Evolutionary conservation across 164 flowering plant genomes (phyloP).

Genomic region (Nymphaea thermarum): DNA sequence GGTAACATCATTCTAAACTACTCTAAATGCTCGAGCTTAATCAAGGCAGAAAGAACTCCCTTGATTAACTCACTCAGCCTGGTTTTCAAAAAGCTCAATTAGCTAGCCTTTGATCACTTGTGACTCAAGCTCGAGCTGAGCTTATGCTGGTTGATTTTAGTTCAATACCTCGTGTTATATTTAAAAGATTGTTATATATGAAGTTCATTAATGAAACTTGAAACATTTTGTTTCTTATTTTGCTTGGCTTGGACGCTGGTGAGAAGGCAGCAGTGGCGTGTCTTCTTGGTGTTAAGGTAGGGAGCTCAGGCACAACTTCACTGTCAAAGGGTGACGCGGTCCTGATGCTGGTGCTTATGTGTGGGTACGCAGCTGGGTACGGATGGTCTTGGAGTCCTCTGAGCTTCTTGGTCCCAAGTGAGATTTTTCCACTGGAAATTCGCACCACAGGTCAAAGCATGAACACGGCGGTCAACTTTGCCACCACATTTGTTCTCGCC

Average conservation of each 20-base stretch:
- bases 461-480: slow-evolving; percentile 48
- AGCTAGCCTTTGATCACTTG: too few species aligned
- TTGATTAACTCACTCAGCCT: too few species aligned
- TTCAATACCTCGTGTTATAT: too few species aligned
- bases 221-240: neutral
- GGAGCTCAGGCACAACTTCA: slow-evolving; percentile 23
- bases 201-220: neutral
- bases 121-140: too few species aligned
- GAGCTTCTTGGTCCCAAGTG: slow-evolving; percentile 65
- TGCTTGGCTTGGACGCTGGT: neutral
- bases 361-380: slow-evolving; percentile 50
- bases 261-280: slow-evolving; percentile 33
- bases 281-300: slow-evolving; percentile 27
- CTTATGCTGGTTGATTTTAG: too few species aligned
- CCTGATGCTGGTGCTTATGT: slow-evolving; percentile 42
- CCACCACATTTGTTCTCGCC: slow-evolving; percentile 36
- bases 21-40: too few species aligned
- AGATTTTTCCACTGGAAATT: slow-evolving; percentile 58
- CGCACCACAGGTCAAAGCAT: slow-evolving; percentile 58
- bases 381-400: slow-evolving; percentile 91
- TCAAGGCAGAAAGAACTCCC: too few species aligned
- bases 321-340: slow-evolving; percentile 27
- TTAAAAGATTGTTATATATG: too few species aligned
- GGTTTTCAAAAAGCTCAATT: too few species aligned
- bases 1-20: too few species aligned